Evolutionary conservation across 192 early-diverging fungal genomes (phyloP).

Genomic region (Coemansia sp.): DNA sequence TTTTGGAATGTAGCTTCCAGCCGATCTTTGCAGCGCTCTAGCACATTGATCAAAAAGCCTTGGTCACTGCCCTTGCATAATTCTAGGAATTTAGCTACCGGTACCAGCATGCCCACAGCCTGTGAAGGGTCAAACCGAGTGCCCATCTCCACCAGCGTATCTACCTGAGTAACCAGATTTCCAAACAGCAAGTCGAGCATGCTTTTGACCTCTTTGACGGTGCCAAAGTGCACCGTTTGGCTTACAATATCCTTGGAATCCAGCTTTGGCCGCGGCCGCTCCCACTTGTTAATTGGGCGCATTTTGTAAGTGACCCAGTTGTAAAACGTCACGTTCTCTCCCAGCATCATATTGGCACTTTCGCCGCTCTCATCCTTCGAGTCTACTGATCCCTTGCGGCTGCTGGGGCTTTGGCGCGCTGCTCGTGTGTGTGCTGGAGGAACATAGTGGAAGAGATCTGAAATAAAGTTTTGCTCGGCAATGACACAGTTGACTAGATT

Average conservation of each 20-base stretch:
- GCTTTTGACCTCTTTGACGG: conserved; percentile 61
- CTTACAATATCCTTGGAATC: conserved; percentile 43
- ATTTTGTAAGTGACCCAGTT: conserved; percentile 50
- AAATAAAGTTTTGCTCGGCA: conserved; percentile 89
- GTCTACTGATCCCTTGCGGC: not conserved
- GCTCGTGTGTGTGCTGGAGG: conserved; percentile 45
- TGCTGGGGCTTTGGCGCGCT: conserved; percentile 10
- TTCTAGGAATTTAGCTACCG: conserved; percentile 67
- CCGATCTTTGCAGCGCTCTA: conserved; percentile 64
- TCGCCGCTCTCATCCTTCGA: not conserved
- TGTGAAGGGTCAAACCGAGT: conserved; percentile 69
- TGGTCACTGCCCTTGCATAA: conserved; percentile 72
- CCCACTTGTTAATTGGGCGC: conserved; percentile 38
- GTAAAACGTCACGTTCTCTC: conserved; percentile 43
- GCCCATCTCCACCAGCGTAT: conserved; percentile 71
- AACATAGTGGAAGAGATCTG: conserved; percentile 78
- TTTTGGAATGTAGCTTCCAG: conserved; percentile 72
- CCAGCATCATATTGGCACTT: conserved; percentile 9
- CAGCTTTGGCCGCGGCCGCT: conserved; percentile 35
- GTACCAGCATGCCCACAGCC: conserved; percentile 82
- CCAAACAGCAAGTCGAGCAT: conserved; percentile 79
- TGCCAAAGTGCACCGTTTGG: conserved; percentile 45
- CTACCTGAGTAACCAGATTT: conserved; percentile 67
- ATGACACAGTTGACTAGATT: conserved; percentile 65
- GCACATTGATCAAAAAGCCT: conserved; percentile 63